Base-by-base conservation (phyloP, 2,329 filamentous ascomycete genomes). In the Tolypocladium endophyticum region DNA sequence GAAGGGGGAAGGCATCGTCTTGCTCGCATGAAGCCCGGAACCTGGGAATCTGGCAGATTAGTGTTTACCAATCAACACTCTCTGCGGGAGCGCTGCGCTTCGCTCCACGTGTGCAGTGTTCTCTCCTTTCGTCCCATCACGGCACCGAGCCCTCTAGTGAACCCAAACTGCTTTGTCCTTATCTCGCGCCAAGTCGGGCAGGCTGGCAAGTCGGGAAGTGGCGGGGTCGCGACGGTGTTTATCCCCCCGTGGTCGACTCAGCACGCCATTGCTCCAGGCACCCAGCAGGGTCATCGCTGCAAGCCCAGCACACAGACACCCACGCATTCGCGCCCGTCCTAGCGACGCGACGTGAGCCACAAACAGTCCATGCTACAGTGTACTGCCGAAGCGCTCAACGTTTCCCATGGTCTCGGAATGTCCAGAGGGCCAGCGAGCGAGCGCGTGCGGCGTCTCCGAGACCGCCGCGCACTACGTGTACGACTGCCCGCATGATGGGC, bases 401-500 rank as follows among this genome's bases (percentile, higher is more conserved):
- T 25, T 50, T 28, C 16, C 35, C 55, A 25, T 18, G 20, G 12
- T 28, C n/a, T 23, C 53, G 35, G 28, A 28, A 28, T n/a, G 20
- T 36, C 33, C 12, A 55, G 7, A 7, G 23, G 12, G 23, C 38
- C 35, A 33, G 6, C 36, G 14, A 30, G 58, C 53, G 35, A 52
- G 55, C 58, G 61, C n/a, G n/a, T n/a, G n/a, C 59, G 62, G 65
- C 62, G 62, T 63, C 58, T 60, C 65, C 64, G 66, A 67, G 60
- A 59, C 61, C 43, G 58, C 52, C 61, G 59, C 61, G 61, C 63
- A 28, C 4, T 23, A 55, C 28, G 18, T 4, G 30, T 38, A 38
- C 9, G 36, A 38, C 5, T 38, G 12, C 36, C 36, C 52, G 30
- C 52, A 30, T 18, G 16, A 20, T 6, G 50, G 28, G 5, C 52